Base-by-base conservation (phyloP, 345 rosid genomes). In the Lumnitzera littorea region DNA sequence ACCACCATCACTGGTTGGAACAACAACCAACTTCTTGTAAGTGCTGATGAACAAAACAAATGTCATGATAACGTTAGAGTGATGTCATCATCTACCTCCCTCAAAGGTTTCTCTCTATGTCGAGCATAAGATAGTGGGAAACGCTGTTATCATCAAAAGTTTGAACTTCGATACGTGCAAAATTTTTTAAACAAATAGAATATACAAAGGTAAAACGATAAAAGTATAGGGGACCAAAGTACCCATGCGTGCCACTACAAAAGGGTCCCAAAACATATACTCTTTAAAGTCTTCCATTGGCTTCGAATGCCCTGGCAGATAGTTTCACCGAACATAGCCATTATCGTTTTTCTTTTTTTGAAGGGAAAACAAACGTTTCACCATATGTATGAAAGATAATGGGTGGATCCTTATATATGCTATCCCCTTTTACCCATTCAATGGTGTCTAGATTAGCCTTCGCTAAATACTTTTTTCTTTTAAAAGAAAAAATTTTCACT, bases 161-260 rank as follows among this genome's bases (percentile, higher is more conserved):
- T 82, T 77, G 85, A 78, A 78, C 62, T 53, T 59, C 23, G 51
- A 57, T 24, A 15, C 27, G 50, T 41, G 13, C 2, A 16, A 51
- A 20, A 58, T 49, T 50, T 50, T 50, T 14, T 11, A 47, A 12
- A 46, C 13, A n/a, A 17, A 20, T 20, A 20, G 20, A 57, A 25
- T 5, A 3, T 12, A 48, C 2, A 68, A 67, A 70, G 73, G 66
- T 56, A 70, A 56, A 72, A 80, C 73, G 83, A 60, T 64, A 76
- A 51, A 62, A 54, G 66, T 70, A 36, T 9, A 5, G 80, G 88
- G 89, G 80, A 78, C 87, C 80, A 77, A 73, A 55, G 81, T 77
- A 74, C 67, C 92, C 97, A 88, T 85, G 97, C 96, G 89, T 87
- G 97, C 79, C 85, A 78, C 86, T 84, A 84, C 80, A 20, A 68